Evolutionary conservation across 306 rosid species (phyloP).

Genomic region (Lathyrus aphaca): DNA sequence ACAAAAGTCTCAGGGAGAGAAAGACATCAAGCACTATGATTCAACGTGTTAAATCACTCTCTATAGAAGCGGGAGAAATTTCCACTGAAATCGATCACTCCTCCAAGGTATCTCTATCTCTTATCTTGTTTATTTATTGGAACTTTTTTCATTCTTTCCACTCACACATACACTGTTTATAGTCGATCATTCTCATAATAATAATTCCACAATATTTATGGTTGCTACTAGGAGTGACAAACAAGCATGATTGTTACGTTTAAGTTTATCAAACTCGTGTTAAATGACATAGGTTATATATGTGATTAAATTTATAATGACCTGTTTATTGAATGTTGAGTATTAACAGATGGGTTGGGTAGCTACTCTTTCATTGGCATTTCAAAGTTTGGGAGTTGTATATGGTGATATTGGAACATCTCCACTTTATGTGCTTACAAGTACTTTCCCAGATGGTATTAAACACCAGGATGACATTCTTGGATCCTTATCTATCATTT

Average conservation of each 20-base stretch:
- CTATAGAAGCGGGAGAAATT: conserved; percentile 62
- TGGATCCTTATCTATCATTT: conserved; percentile 15
- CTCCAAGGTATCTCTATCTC: no score
- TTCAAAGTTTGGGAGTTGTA: conserved; percentile 32
- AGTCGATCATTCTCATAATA: no score
- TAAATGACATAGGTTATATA: no score
- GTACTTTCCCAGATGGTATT: neutral
- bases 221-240: no score
- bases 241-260: no score
- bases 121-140: neutral
- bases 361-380: neutral
- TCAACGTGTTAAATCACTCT: no score
- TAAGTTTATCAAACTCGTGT: no score
- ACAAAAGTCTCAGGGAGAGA: conserved; percentile 1
- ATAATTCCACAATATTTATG: no score
- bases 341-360: conserved; percentile 11
- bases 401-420: conserved; percentile 37
- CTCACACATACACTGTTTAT: no score
- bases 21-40: no score
- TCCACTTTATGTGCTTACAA: conserved; percentile 7
- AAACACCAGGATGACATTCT: neutral
- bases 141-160: no score
- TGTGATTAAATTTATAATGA: neutral
- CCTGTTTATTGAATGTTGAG: neutral
- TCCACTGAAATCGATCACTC: conserved; percentile 5